Percentiles rank a stretch among this genome's conserved stretches.
These are phyloP conservation scores for Alternaria arborescens DNA, from an alignment of 2,329 filamentous ascomycete species.

Conservation along the genomic window DNA sequence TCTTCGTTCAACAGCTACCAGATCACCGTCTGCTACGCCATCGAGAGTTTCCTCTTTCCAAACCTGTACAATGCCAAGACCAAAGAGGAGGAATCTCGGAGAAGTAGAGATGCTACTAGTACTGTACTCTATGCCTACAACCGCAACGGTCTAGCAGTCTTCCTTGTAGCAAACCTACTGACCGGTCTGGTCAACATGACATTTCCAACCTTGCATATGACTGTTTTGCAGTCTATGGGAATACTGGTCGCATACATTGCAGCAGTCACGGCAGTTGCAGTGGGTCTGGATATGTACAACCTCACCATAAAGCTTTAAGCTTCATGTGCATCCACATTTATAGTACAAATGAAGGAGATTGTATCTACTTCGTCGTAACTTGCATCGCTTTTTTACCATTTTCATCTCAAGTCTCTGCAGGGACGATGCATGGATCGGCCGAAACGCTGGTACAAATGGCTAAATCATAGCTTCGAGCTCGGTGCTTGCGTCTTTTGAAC, in stretches of 20 bases:
- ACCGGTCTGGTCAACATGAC: constrained; percentile 91
- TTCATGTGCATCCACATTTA: not conserved
- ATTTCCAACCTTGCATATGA: constrained; percentile 79
- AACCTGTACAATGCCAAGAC: constrained; percentile 67
- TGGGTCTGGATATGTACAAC: constrained; percentile 70
- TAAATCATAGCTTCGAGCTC: constrained; percentile 36
- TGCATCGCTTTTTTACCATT: too few species aligned
- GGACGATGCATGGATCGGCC: too few species aligned
- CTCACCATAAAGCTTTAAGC: constrained; percentile 74
- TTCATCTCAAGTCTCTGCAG: too few species aligned
- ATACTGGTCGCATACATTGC: constrained; percentile 78
- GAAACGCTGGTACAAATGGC: not conserved
- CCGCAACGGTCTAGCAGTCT: constrained; percentile 84
- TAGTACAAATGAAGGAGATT: too few species aligned
- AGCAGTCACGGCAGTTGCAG: constrained; percentile 71
- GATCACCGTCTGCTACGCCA: constrained; percentile 76
- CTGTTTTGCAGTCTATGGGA: constrained; percentile 70
- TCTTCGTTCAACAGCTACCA: constrained; percentile 90
- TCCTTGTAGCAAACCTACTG: constrained; percentile 85
- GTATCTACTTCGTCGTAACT: not conserved
- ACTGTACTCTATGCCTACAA: constrained; percentile 85
- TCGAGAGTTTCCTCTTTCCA: constrained; percentile 83
- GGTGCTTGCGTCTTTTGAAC: constrained; percentile 42
- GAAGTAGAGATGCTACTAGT: constrained; percentile 76
- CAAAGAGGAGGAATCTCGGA: constrained; percentile 67